Percentiles rank a stretch among this genome's conserved stretches.
Evolutionary conservation across 306 rosid species (phyloP).

Genomic region (Urtica urens): DNA sequence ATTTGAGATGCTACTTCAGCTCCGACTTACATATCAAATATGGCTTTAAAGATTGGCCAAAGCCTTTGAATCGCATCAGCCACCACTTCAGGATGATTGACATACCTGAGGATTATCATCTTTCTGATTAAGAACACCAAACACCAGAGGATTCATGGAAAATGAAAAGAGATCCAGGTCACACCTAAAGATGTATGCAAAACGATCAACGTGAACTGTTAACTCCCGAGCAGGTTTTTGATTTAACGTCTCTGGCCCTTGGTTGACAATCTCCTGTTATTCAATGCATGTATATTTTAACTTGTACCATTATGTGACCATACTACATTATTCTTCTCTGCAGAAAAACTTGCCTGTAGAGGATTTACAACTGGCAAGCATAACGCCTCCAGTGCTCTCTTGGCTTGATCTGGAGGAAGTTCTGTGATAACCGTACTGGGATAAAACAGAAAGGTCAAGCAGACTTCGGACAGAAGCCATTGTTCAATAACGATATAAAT

Average conservation of each 20-base stretch:
- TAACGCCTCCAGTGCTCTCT: conserved; percentile 80
- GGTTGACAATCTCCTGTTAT: conserved; percentile 74
- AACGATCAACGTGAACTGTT: conserved; percentile 87
- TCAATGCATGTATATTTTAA: conserved; percentile 19
- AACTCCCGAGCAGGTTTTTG: conserved; percentile 77
- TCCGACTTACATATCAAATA: conserved; percentile 84
- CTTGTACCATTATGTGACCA: conserved; percentile 4
- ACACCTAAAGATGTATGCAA: conserved; percentile 93
- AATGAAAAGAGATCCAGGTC: conserved; percentile 17
- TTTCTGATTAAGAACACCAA: conserved; percentile 21
- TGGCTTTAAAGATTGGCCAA: conserved; percentile 94
- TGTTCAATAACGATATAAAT: conserved; percentile 14
- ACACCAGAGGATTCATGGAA: conserved; percentile 3
- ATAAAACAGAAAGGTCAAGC: background rate
- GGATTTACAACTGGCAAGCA: conserved; percentile 90
- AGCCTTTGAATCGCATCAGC: conserved; percentile 92
- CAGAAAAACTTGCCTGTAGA: conserved; percentile 54
- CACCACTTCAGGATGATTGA: conserved; percentile 89
- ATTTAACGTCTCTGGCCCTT: conserved; percentile 68
- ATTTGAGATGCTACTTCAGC: conserved; percentile 9
- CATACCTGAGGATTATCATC: conserved; percentile 51
- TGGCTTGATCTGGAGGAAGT: conserved; percentile 82
- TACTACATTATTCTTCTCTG: conserved; percentile 10
- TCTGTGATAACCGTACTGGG: conserved; percentile 87
- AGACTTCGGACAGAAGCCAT: too few relatives aligned